A percentile compares a stretch with the other conserved stretches of the same genome.
phyloP scores from a whole-genome alignment of 768 basidiomycete genomes.

The Chalciporus chontae region DNA sequence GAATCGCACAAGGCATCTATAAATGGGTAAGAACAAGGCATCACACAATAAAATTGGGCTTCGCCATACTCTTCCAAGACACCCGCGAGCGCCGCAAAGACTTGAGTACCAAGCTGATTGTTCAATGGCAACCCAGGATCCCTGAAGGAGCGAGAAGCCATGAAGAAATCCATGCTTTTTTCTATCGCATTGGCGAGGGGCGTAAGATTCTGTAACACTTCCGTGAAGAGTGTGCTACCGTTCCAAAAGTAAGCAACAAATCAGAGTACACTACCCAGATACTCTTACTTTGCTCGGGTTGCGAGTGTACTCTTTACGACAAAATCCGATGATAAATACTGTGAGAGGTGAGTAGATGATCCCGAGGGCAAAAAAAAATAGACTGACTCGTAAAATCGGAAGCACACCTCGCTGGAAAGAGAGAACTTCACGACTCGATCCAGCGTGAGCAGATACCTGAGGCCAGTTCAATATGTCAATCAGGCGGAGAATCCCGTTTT shows the following conservation, averaged over 20 bases:
- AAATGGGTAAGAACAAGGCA: conserved; percentile 1
- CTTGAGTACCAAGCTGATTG: conserved; percentile 34
- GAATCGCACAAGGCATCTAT: conserved; percentile 55
- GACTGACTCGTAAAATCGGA: conserved; percentile 47
- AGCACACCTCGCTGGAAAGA: conserved; percentile 61
- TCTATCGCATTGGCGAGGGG: conserved; percentile 39
- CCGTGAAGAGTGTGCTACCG: conserved; percentile 42
- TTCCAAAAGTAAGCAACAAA: neutral
- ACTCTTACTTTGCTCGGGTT: conserved; percentile 47
- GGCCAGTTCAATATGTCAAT: conserved; percentile 47
- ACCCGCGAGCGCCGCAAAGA: conserved; percentile 44
- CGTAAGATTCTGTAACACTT: conserved; percentile 44
- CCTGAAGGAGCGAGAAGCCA: conserved; percentile 31
- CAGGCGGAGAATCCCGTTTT: conserved; percentile 49
- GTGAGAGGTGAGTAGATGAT: neutral
- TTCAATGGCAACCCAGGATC: conserved; percentile 19
- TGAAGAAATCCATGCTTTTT: conserved; percentile 35
- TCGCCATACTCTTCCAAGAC: conserved; percentile 49
- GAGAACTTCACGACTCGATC: conserved; percentile 32
- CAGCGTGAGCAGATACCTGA: conserved; percentile 37
- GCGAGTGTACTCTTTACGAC: conserved; percentile 54
- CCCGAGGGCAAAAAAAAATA: neutral
- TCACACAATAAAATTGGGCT: conserved; percentile 12
- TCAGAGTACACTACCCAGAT: conserved; percentile 6
- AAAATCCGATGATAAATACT: conserved; percentile 60